Conservation (phyloP, 257 asterid species). For the Solanum lycopersicoides region DNA sequence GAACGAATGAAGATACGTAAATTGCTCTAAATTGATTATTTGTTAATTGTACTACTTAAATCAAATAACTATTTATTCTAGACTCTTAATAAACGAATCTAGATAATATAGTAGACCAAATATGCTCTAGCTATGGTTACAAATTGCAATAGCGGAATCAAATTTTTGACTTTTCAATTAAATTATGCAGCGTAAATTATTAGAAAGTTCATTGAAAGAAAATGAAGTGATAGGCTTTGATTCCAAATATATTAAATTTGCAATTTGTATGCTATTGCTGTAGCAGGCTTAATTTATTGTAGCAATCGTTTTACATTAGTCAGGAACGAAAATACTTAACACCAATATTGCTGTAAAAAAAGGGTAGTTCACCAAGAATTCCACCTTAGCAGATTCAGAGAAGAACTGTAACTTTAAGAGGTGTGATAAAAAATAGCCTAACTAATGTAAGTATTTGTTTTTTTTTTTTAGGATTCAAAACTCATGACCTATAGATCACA, state of each 20-base stretch:
- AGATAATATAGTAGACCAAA: neutral
- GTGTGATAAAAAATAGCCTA: neutral
- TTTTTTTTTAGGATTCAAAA: neutral
- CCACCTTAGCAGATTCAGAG: neutral
- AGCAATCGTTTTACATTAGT: neutral
- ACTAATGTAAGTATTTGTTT: neutral
- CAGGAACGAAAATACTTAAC: neutral
- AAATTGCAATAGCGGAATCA: neutral
- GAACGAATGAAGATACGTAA: neutral
- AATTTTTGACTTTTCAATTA: neutral
- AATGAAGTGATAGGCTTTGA: neutral
- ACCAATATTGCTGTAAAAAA: neutral
- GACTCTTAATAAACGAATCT: neutral
- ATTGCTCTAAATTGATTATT: neutral
- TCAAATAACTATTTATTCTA: neutral
- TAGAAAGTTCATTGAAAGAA: neutral
- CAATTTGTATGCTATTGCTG: neutral
- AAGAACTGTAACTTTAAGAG: accelerated
- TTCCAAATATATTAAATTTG: neutral
- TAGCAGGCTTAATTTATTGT: neutral
- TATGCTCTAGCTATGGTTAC: neutral
- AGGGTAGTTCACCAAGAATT: neutral
- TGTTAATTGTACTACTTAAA: neutral
- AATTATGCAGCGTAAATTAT: neutral
- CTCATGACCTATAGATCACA: neutral